These are phyloP conservation scores for Tympanopsis confertula DNA, from an alignment of 2,329 filamentous ascomycete genomes.

Conservation along the genomic window DNA sequence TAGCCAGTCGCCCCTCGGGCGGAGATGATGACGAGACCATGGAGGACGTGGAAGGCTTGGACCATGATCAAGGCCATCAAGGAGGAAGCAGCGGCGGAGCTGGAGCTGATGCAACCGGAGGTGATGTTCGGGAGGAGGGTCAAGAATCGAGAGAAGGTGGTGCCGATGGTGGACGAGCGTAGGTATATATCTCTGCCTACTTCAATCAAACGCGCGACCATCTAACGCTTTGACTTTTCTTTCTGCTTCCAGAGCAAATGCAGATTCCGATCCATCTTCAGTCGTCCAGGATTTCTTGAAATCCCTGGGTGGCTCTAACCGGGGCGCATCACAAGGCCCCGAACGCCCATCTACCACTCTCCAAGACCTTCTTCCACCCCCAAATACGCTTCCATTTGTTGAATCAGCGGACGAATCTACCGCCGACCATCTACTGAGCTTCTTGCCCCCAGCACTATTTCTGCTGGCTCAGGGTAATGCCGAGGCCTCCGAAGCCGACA, in stretches of 20 bases:
- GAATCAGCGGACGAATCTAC: slow-evolving; percentile 51
- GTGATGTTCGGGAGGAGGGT: slow-evolving; percentile 83
- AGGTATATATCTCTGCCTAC: slow-evolving; percentile 53
- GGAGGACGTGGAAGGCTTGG: slow-evolving; percentile 59
- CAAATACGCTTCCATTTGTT: slow-evolving; percentile 67
- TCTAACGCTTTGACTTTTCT: slow-evolving; percentile 3
- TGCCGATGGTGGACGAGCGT: slow-evolving; percentile 96
- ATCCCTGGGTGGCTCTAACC: slow-evolving; percentile 54
- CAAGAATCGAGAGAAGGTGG: slow-evolving; percentile 81
- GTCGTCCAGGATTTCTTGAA: slow-evolving; percentile 81
- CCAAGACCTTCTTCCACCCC: slow-evolving; percentile 70
- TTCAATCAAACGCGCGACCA: slow-evolving; percentile 7
- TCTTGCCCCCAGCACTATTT: slow-evolving; percentile 69
- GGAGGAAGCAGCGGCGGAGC: slow-evolving; percentile 65
- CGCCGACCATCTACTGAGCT: slow-evolving; percentile 64
- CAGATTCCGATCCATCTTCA: slow-evolving; percentile 56
- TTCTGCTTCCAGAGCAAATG: slow-evolving; percentile 38
- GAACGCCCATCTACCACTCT: slow-evolving; percentile 70
- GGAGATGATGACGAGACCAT: slow-evolving; percentile 67
- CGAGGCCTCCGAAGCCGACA: slow-evolving; percentile 39
- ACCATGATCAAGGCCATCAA: slow-evolving; percentile 44
- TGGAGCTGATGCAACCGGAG: slow-evolving; percentile 76
- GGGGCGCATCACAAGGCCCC: slow-evolving; percentile 23
- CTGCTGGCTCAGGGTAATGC: slow-evolving; percentile 61
- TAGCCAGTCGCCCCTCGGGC: slow-evolving; percentile 34